These are phyloP conservation scores for Mycena kentingensis DNA, from an alignment of 768 basidiomycete species.

Conservation along the genomic window DNA sequence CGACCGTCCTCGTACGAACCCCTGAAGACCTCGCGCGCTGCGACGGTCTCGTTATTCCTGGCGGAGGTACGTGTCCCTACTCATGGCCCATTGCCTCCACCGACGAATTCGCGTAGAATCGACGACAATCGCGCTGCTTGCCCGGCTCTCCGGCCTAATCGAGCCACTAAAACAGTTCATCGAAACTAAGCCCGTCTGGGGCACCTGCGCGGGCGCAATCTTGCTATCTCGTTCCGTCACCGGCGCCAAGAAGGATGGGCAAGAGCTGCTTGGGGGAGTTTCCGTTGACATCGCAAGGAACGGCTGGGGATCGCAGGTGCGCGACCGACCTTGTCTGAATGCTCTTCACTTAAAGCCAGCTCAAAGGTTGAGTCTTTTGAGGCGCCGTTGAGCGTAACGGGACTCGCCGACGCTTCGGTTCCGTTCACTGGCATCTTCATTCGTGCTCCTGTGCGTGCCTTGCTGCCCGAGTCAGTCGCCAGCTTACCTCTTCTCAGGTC, in stretches of 20 bases:
- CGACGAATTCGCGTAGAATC: slow-evolving; percentile 57
- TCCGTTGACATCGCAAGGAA: slow-evolving; percentile 82
- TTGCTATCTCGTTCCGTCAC: slow-evolving; percentile 74
- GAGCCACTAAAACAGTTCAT: slow-evolving; percentile 79
- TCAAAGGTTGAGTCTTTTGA: slow-evolving; percentile 88
- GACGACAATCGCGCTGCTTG: slow-evolving; percentile 85
- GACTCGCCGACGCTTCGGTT: slow-evolving; percentile 55
- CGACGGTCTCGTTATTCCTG: slow-evolving; percentile 89
- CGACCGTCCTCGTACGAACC: slow-evolving; percentile 66
- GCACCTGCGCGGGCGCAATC: slow-evolving; percentile 95
- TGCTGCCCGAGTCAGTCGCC: too few species aligned
- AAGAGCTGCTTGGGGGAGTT: slow-evolving; percentile 82
- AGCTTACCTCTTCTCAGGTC: slow-evolving; percentile 47
- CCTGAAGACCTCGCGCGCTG: slow-evolving; percentile 73
- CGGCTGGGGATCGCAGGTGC: slow-evolving; percentile 91
- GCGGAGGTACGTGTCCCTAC: slow-evolving; percentile 61
- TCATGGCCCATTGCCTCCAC: neutral
- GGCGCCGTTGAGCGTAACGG: slow-evolving; percentile 65
- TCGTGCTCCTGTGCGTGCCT: slow-evolving; percentile 84
- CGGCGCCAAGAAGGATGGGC: slow-evolving; percentile 83
- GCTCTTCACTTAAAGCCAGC: neutral
- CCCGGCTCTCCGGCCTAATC: slow-evolving; percentile 70
- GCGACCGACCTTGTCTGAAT: slow-evolving; percentile 17
- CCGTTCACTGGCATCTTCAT: slow-evolving; percentile 90
- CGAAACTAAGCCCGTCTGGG: slow-evolving; percentile 82